Evolutionary conservation across 805 yeast genomes (phyloP).

Genomic region (Helenozyma baotianmanensis): DNA sequence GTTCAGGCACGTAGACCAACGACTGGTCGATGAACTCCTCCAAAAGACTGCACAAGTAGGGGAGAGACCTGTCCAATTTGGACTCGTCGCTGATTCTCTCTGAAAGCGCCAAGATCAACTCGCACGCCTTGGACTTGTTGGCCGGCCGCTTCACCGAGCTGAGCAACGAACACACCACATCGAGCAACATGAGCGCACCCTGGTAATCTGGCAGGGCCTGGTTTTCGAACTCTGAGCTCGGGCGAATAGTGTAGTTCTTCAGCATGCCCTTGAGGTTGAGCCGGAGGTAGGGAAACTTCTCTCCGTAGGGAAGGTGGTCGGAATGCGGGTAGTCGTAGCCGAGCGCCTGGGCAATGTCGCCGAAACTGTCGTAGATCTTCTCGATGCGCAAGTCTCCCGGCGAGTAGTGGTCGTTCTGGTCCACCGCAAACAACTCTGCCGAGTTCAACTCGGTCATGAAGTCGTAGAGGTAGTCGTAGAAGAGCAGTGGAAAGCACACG

Average conservation of each 20-base stretch:
- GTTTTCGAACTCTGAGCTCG: conserved; percentile 21
- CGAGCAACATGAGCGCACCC: conserved; percentile 54
- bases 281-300: conserved; percentile 24
- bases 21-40: conserved; percentile 45
- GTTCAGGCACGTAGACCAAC: background rate
- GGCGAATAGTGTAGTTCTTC: conserved; percentile 36
- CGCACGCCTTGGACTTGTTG: conserved; percentile 66
- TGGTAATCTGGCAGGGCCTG: conserved; percentile 26
- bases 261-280: conserved; percentile 52
- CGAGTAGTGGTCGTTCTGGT: conserved; percentile 19
- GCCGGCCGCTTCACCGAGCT: conserved; percentile 57
- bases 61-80: conserved; percentile 80
- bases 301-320: background rate
- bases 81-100: conserved; percentile 77
- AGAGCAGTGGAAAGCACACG: conserved; percentile 59
- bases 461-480: conserved; percentile 65
- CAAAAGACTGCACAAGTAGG: conserved; percentile 68
- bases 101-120: conserved; percentile 68
- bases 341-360: conserved; percentile 31
- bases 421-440: conserved; percentile 12
- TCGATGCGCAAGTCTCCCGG: conserved; percentile 48
- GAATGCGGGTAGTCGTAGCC: conserved; percentile 16
- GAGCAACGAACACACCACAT: conserved; percentile 54
- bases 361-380: conserved; percentile 56
- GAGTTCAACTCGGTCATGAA: conserved; percentile 43